Evolutionary conservation across 1,284 basidiomycete species (phyloP), one percentile per base, ranked within the genome.

Genomic region (Malassezia obtusa): DNA sequence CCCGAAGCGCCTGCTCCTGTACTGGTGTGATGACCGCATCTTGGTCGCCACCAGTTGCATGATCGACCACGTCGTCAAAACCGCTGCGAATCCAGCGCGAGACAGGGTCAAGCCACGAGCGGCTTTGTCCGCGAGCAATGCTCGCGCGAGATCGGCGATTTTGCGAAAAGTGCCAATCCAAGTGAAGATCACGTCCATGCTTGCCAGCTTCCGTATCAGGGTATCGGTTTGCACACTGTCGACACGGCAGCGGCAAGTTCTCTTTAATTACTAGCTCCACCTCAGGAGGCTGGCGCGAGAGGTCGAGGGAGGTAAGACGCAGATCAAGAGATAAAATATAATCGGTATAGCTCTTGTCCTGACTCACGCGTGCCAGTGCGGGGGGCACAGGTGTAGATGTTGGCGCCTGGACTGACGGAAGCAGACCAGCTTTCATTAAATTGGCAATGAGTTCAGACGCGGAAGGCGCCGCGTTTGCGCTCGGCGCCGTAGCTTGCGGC

Each of bases 141-240:
- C 84, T 84, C 72, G 91, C 87, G 62, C 82, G 84, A 31, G 87
- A 85, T 71, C 89, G 86, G 61, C 86, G 82, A 71, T 96, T 98
- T 67, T 94, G 86, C 64, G 84, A 81, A 77, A 95, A 96, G 76
- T 99, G 94, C 85, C 89, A 87, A 74, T 99, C 94, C 63, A 98
- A 80, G 72, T 99, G 94, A 50, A 84, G 81, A 64, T 94, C 83
- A 78, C 91, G 81, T 24, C 79, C 79, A 69, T 83, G 84, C 76
- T 85, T 88, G 59, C 87, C 88, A 45, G 77, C 70, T 24, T 76
- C 70, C 35, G 81, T 82, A 60, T 86, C 83, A 39, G 84, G 78
- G 75, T 92, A 95, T 49, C 94, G 84, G 58, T 87, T 78, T 10
- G 86, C 88, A 77, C 92, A 98, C 71, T 96, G 92, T 75, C 86